Percentiles rank a stretch among this genome's conserved stretches.
Evolutionary conservation across 73 alveolate species (phyloP).

Genomic region (Paramecium bursaria): DNA sequence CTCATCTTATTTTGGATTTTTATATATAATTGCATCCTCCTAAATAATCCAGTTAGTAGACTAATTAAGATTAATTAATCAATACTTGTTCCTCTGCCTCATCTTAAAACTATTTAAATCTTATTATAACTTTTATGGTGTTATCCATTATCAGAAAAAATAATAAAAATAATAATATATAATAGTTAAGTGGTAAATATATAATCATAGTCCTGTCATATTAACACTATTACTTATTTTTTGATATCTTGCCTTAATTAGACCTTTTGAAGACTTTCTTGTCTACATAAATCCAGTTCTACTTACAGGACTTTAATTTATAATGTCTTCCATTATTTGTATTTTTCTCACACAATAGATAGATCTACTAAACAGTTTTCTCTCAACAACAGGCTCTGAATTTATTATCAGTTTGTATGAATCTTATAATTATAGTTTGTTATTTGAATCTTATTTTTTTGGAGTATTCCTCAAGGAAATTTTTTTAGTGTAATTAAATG

Average conservation of each 20-base stretch:
- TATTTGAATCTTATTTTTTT: neutral
- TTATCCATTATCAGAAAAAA: conserved; percentile 46
- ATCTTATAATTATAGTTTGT: neutral
- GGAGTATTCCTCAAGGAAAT: conserved; percentile 1
- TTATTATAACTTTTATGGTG: conserved; percentile 35
- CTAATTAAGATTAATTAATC: neutral
- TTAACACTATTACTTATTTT: conserved; percentile 38
- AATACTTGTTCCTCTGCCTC: conserved; percentile 25
- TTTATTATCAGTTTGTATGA: neutral
- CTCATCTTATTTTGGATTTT: conserved; percentile 51
- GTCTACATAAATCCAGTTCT: neutral
- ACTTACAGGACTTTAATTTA: neutral
- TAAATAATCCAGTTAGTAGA: conserved; percentile 40
- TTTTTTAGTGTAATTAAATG: neutral
- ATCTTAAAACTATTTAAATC: conserved; percentile 1
- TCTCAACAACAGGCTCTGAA: conserved; percentile 25
- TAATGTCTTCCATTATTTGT: conserved; percentile 36
- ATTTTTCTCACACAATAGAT: conserved; percentile 14
- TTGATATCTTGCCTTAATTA: conserved; percentile 16
- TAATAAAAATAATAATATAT: neutral
- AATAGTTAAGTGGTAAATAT: no score
- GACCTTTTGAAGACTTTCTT: neutral
- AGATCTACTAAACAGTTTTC: conserved; percentile 6
- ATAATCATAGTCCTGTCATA: no score
- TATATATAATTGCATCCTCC: conserved; percentile 33